Base-by-base conservation (phyloP, 2,329 filamentous ascomycete genomes). In the Thelonectria rubi region DNA sequence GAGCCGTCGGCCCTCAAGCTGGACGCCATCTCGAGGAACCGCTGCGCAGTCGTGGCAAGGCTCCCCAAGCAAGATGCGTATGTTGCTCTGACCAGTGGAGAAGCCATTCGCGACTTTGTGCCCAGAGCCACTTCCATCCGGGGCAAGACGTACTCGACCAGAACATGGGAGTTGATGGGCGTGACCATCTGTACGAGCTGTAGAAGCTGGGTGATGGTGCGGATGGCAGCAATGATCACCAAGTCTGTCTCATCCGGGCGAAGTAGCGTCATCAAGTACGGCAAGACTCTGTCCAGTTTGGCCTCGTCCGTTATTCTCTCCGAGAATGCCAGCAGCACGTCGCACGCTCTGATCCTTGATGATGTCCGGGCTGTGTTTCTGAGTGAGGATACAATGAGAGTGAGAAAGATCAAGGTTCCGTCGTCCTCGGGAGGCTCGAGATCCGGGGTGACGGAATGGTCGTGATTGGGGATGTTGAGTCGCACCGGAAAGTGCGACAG, bases 31-130 rank as follows among this genome's bases (percentile, higher is more conserved):
- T 97, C 93, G 6, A 98, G 82, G 69, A 97, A 97, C 21, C 88
- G 86, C 24, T 90, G 88, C 0, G 95, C 94, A 4, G 93, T 95
- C 15, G 90, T 90, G 5, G 95, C 94, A 40, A 99, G 83, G 47
- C 91, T 95, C 3, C 94, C 93, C 21, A 99, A 84, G 72, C 93
- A 97, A 5, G 94, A 93, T 10, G 95, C 95, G 77, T 98, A 98
- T 0, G 94, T 95, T 49, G 93, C 93, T 60, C 95, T 87, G 12
- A 97, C 90, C 18, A 97, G 77, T 1, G 91, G 79, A 55, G 85
- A 90, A 2, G 89, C 85, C 7, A 68, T 64, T 32, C 76, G 77
- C 5, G 77, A 77, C 39, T 79, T 78, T 11, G 80, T 80, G 2
- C 81, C 77, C 40, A 88, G 69, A 14, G 82, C 81, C 10, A 81